phyloP scores from a whole-genome alignment of 2,329 filamentous ascomycete genomes.

The Exserohilum turcica region DNA sequence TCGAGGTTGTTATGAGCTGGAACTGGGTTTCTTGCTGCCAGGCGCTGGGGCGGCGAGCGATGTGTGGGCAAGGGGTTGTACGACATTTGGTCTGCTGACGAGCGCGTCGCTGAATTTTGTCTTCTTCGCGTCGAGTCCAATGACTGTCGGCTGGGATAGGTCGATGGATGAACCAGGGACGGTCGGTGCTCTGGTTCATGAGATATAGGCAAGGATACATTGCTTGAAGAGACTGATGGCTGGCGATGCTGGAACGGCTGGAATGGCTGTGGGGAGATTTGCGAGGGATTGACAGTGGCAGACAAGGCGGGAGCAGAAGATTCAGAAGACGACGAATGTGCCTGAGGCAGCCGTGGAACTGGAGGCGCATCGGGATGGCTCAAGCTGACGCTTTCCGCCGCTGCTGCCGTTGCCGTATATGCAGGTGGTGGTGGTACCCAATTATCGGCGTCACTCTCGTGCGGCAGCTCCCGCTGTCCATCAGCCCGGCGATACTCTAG shows the following conservation, averaged over 20 bases:
- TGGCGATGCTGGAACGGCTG: slow-evolving; percentile 22
- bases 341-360: slow-evolving; percentile 15
- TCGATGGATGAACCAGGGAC: slow-evolving; percentile 42
- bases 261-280: slow-evolving; percentile 31
- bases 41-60: slow-evolving; percentile 18
- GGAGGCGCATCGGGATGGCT: slow-evolving; percentile 43
- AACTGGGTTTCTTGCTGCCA: slow-evolving; percentile 16
- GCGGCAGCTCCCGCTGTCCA: slow-evolving; percentile 73
- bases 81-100: slow-evolving; percentile 18
- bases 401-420: slow-evolving; percentile 67
- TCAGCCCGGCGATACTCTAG: slow-evolving; percentile 71
- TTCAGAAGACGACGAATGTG: slow-evolving; percentile 15
- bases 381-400: slow-evolving; percentile 44
- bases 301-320: slow-evolving; percentile 35
- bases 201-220: slow-evolving; percentile 29
- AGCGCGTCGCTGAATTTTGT: slow-evolving; percentile 31
- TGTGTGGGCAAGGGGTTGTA: slow-evolving; percentile 3
- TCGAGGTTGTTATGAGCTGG: slow-evolving; percentile 28
- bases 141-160: slow-evolving; percentile 39
- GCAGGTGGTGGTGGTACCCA: slow-evolving; percentile 87
- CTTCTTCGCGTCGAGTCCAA: slow-evolving; percentile 23
- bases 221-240: slow-evolving; percentile 40
- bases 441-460: slow-evolving; percentile 86
- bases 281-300: slow-evolving; percentile 26
- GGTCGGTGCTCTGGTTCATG: slow-evolving; percentile 27